phyloP scores from a whole-genome alignment of 129 eudicot species.

The Solidago caesia region DNA sequence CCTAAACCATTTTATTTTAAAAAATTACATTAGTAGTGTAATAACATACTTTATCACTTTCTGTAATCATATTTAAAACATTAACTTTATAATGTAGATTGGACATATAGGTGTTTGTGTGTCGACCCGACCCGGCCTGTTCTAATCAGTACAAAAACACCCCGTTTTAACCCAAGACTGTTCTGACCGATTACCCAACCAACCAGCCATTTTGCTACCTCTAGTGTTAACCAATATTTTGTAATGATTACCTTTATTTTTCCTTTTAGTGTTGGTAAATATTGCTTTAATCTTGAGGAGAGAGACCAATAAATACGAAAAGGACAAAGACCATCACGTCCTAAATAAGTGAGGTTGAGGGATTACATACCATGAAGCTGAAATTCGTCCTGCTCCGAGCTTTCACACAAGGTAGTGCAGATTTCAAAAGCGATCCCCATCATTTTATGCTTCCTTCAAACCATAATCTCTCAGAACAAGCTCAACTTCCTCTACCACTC shows the following conservation, averaged over 20 bases:
- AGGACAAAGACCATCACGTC: neutral
- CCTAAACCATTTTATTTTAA: neutral
- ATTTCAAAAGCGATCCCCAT: constrained; percentile 1
- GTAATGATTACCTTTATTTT: neutral
- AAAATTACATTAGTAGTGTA: neutral
- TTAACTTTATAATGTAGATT: no score
- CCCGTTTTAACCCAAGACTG: neutral
- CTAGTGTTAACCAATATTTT: neutral
- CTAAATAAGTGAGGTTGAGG: neutral
- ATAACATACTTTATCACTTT: no score
- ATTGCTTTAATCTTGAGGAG: neutral
- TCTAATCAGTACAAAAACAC: no score
- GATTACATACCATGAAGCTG: constrained; percentile 22
- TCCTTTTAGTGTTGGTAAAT: neutral
- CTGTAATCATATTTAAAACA: no score
- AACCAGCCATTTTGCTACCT: neutral
- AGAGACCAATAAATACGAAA: neutral
- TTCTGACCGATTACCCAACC: neutral
- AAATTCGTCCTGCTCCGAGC: constrained; percentile 11
- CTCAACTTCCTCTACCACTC: constrained; percentile 87
- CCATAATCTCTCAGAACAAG: constrained; percentile 59
- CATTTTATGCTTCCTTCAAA: constrained; percentile 21
- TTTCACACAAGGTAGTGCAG: constrained; percentile 1
- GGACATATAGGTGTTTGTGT: no score
- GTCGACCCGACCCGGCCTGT: no score